A percentile compares a stretch with the other conserved stretches of the same genome.
These are phyloP conservation scores for Aspergillus amoenus DNA, from an alignment of 2,329 filamentous ascomycete genomes.

Conservation along the genomic window DNA sequence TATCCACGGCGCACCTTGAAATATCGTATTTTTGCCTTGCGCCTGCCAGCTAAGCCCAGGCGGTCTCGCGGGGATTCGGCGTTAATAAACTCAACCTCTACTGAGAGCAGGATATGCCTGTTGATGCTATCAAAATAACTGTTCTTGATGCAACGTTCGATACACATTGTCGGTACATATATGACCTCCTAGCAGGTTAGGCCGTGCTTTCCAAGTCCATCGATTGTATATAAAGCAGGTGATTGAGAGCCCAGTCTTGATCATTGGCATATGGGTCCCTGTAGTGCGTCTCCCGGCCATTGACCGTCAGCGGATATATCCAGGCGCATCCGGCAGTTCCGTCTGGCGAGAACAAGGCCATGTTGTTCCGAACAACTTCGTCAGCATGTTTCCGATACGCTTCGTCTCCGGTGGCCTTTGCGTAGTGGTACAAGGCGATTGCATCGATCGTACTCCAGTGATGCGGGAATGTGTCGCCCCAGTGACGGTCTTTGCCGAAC, in stretches of 20 bases:
- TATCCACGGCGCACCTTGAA: too few species aligned
- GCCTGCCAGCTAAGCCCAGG: too few species aligned
- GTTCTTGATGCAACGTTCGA: too few species aligned
- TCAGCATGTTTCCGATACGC: background rate
- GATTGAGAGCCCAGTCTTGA: slow-evolving; percentile 1
- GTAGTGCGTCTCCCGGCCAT: background rate
- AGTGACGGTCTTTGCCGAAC: slow-evolving; percentile 3
- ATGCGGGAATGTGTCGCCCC: slow-evolving; percentile 4
- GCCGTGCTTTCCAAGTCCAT: too few species aligned
- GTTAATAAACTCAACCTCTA: too few species aligned
- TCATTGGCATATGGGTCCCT: slow-evolving; percentile 3
- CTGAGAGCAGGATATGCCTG: too few species aligned
- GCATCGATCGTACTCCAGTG: background rate
- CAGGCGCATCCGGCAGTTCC: background rate
- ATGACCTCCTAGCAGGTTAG: too few species aligned
- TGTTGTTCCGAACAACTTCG: background rate
- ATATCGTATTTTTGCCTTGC: too few species aligned
- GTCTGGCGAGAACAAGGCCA: background rate
- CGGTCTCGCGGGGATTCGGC: too few species aligned
- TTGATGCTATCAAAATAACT: too few species aligned
- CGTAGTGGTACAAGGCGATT: background rate
- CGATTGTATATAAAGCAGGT: background rate
- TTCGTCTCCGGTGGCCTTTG: background rate
- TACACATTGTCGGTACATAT: too few species aligned
- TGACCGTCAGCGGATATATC: background rate